A percentile compares a stretch with the other conserved stretches of the same genome.
Conservation (phyloP, 129 eudicot genomes). For the Kitagawia praeruptora region DNA sequence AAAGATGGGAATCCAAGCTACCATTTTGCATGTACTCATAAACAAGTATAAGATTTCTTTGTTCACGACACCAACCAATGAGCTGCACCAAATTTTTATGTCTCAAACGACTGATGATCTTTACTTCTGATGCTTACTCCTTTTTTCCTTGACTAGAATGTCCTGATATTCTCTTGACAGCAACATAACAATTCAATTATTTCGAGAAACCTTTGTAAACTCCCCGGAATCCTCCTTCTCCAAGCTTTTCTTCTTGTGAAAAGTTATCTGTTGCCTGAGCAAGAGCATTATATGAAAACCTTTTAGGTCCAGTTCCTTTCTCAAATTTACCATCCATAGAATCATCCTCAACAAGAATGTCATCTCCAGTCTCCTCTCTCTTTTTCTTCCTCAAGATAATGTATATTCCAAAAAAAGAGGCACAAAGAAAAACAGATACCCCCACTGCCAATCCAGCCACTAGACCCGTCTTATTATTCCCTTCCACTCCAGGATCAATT, state of each 20-base stretch:
- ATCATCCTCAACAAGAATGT: neutral
- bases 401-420: neutral
- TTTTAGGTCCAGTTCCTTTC: slow-evolving; percentile 34
- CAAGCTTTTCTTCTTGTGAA: slow-evolving; percentile 34
- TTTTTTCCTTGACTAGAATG: slow-evolving; percentile 35
- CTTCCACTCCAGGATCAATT: neutral
- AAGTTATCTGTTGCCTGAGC: slow-evolving; percentile 29
- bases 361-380: neutral
- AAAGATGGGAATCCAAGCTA: slow-evolving; percentile 41
- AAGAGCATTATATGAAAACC: slow-evolving; percentile 32
- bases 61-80: slow-evolving; percentile 33
- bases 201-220: slow-evolving; percentile 29
- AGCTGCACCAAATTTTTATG: slow-evolving; percentile 34
- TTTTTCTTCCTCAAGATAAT: neutral
- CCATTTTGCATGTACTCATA: slow-evolving; percentile 34
- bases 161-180: slow-evolving; percentile 31
- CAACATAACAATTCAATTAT: slow-evolving; percentile 18
- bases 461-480: neutral
- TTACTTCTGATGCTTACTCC: slow-evolving; percentile 39
- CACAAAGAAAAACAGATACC: neutral
- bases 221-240: slow-evolving; percentile 42
- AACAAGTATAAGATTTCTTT: slow-evolving; percentile 22
- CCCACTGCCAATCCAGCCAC: neutral
- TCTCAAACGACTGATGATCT: slow-evolving; percentile 32
- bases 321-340: slow-evolving; percentile 22